phyloP scores from a whole-genome alignment of 208 protist genomes.

The Wallacemonas sp. region DNA sequence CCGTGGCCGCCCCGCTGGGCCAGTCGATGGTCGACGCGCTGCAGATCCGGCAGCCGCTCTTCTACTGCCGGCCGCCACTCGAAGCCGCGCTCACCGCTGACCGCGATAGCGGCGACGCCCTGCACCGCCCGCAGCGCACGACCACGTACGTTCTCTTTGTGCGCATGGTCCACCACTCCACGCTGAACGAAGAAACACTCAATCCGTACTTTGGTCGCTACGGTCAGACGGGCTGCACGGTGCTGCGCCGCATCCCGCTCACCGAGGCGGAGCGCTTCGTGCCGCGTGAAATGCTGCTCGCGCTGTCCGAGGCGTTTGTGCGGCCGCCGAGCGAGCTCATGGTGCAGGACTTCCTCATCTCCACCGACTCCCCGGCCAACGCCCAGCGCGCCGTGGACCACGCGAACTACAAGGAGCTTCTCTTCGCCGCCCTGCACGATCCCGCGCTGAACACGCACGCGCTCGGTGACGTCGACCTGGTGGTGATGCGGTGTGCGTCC shows the following conservation, averaged over 20 bases:
- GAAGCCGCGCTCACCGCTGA: conserved; percentile 4
- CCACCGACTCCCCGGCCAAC: conserved; percentile 75
- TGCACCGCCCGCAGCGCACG: background rate
- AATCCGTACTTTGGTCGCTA: conserved; percentile 91
- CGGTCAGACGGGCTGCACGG: conserved; percentile 69
- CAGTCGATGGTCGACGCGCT: background rate
- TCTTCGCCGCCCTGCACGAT: conserved; percentile 81
- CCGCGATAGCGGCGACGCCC: background rate
- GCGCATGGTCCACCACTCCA: conserved; percentile 72
- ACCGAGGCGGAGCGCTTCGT: conserved; percentile 16
- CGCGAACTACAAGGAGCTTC: conserved; percentile 83
- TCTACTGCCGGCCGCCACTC: conserved; percentile 8
- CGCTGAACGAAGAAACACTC: conserved; percentile 80
- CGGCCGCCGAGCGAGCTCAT: conserved; percentile 30
- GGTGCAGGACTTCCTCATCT: conserved; percentile 87
- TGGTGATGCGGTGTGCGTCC: conserved; percentile 22
- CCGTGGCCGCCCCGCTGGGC: background rate
- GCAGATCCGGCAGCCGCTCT: conserved; percentile 3
- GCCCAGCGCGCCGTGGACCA: conserved; percentile 59
- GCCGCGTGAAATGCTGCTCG: conserved; percentile 3
- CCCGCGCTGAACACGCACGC: conserved; percentile 43
- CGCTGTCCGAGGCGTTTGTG: conserved; percentile 11
- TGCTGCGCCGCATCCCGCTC: conserved; percentile 45
- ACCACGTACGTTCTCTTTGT: conserved; percentile 58
- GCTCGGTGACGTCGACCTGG: conserved; percentile 32